Percentiles rank a stretch among this genome's conserved stretches.
phyloP scores from a whole-genome alignment of 208 protist genomes.

The Wallacemonas sp. region DNA sequence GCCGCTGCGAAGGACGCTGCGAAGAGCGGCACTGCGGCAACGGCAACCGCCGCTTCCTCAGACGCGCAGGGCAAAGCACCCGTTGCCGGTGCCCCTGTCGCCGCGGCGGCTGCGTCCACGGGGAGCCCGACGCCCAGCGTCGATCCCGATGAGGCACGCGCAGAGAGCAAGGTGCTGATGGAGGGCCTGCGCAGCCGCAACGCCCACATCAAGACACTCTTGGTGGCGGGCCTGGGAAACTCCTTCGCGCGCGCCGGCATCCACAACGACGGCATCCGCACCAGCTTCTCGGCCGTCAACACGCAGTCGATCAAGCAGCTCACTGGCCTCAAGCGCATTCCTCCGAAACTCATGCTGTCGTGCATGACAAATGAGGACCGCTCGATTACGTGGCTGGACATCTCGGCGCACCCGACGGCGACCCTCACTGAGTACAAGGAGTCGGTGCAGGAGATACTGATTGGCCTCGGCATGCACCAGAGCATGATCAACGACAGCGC shows the following conservation, averaged over 20 bases:
- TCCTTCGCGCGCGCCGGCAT: constrained; percentile 53
- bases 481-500: constrained; percentile 54
- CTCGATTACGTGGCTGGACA: constrained; percentile 62
- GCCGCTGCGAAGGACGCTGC: too few species aligned
- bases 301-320: constrained; percentile 59
- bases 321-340: constrained; percentile 52
- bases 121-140: too few species aligned
- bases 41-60: too few species aligned
- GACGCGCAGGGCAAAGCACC: too few species aligned
- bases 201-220: constrained; percentile 39
- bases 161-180: constrained; percentile 18
- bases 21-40: too few species aligned
- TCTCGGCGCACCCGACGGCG: constrained; percentile 64
- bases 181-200: constrained; percentile 29
- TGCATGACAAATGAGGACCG: constrained; percentile 38
- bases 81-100: too few species aligned
- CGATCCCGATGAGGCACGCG: neutral
- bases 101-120: too few species aligned
- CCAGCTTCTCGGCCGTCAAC: constrained; percentile 59
- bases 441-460: constrained; percentile 50
- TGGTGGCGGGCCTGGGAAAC: constrained; percentile 49
- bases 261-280: constrained; percentile 51
- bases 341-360: constrained; percentile 64
- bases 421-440: constrained; percentile 62
- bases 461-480: constrained; percentile 51